Evolutionary conservation across 2,329 filamentous ascomycete species (phyloP).

Genomic region (Curvularia sp.): DNA sequence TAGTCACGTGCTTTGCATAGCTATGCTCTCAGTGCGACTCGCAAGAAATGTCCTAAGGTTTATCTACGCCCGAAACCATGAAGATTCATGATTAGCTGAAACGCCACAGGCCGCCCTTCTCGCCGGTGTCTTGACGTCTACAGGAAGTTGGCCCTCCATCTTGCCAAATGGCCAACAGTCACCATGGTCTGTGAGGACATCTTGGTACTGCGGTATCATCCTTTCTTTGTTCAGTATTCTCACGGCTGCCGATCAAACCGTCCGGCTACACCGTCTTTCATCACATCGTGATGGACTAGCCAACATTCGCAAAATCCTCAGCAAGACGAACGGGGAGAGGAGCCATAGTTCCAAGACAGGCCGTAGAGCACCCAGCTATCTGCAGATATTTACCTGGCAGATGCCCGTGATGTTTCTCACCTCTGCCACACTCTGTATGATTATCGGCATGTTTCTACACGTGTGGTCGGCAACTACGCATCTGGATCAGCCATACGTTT

Average conservation of each 20-base stretch:
- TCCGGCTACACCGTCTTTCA: slow-evolving; percentile 54
- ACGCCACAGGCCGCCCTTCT: slow-evolving; percentile 47
- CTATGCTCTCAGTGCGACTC: neutral
- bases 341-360: slow-evolving; percentile 30
- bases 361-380: slow-evolving; percentile 30
- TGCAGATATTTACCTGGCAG: slow-evolving; percentile 50
- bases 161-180: slow-evolving; percentile 47
- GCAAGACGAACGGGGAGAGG: slow-evolving; percentile 33
- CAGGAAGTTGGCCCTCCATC: slow-evolving; percentile 55
- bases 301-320: slow-evolving; percentile 49
- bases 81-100: slow-evolving; percentile 2
- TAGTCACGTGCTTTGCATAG: neutral
- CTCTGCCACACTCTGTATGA: slow-evolving; percentile 47
- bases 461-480: slow-evolving; percentile 48
- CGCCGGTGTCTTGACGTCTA: slow-evolving; percentile 53
- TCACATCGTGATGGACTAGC: slow-evolving; percentile 50
- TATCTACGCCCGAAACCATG: neutral
- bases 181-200: slow-evolving; percentile 54
- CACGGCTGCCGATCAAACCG: slow-evolving; percentile 54
- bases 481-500: slow-evolving; percentile 33
- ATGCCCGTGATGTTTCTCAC: slow-evolving; percentile 50
- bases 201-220: slow-evolving; percentile 56
- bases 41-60: neutral
- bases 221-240: slow-evolving; percentile 61
- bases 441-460: slow-evolving; percentile 50